These are phyloP conservation scores for Centaurea solstitialis DNA, from an alignment of 129 eudicot genomes.

Conservation along the genomic window DNA sequence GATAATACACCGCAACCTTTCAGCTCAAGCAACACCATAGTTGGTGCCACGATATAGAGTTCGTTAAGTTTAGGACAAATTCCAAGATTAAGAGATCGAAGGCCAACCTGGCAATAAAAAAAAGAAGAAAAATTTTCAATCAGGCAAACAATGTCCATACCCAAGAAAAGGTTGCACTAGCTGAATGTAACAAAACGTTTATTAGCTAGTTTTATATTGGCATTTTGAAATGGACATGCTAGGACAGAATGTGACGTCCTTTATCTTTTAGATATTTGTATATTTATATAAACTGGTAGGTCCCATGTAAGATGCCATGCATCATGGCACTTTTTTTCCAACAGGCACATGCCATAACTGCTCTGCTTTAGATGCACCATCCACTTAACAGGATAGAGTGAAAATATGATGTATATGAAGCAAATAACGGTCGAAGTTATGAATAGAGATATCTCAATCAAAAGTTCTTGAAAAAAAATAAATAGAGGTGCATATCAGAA, in stretches of 20 bases:
- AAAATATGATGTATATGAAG: not conserved
- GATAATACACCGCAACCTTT: conserved; percentile 98
- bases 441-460: not conserved
- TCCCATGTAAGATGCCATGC: not conserved
- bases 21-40: conserved; percentile 86
- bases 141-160: not conserved
- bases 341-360: not conserved
- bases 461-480: not conserved
- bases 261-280: no score
- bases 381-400: not conserved
- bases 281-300: not conserved
- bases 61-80: conserved; percentile 83
- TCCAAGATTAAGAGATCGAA: conserved; percentile 78
- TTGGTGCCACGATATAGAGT: conserved; percentile 73
- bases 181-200: no score
- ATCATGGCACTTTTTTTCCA: not conserved
- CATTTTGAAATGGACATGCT: not conserved
- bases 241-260: not conserved
- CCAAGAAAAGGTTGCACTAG: not conserved
- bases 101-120: conserved; percentile 69
- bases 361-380: not conserved
- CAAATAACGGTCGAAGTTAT: not conserved
- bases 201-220: not conserved
- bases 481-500: not conserved
- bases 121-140: not conserved